Conservation (phyloP, 352 stramenopile species). For the Thalassiosira exigua region DNA sequence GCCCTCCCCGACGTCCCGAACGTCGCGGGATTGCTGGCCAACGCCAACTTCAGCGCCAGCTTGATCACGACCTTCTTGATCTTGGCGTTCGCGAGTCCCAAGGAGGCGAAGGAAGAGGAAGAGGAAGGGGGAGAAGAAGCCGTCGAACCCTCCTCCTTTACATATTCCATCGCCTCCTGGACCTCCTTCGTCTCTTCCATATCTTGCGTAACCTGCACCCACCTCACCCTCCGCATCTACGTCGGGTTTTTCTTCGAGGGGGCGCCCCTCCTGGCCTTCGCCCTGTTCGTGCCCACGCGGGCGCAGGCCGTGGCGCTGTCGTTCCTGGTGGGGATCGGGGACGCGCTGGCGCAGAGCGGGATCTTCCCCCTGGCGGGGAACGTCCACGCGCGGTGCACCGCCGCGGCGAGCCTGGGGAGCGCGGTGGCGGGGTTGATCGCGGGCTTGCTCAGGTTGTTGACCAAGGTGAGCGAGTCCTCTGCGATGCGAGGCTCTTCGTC, state of each 20-base stretch:
- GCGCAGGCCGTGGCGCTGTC: neutral
- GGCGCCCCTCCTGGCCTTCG: neutral
- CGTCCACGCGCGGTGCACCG: neutral
- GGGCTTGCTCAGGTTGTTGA: neutral
- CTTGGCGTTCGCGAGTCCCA: neutral
- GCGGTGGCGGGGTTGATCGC: neutral
- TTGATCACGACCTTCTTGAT: slow-evolving; percentile 6
- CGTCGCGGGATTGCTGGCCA: neutral
- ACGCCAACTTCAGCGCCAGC: slow-evolving; percentile 1
- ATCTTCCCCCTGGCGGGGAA: neutral
- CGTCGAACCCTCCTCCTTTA: no score
- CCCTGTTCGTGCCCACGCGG: neutral
- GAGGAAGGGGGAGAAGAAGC: no score
- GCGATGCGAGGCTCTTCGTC: no score
- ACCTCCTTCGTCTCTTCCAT: no score
- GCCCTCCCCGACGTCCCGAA: neutral
- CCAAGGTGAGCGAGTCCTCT: no score
- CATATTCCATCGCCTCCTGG: no score
- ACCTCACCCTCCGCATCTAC: no score
- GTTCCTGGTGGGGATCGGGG: neutral
- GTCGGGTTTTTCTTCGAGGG: neutral
- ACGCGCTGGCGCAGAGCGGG: neutral
- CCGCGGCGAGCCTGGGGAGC: neutral
- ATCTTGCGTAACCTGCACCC: no score
- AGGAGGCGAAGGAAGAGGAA: no score